phyloP scores from a whole-genome alignment of 805 yeast genomes.

The Pachysolen tannophilus region DNA sequence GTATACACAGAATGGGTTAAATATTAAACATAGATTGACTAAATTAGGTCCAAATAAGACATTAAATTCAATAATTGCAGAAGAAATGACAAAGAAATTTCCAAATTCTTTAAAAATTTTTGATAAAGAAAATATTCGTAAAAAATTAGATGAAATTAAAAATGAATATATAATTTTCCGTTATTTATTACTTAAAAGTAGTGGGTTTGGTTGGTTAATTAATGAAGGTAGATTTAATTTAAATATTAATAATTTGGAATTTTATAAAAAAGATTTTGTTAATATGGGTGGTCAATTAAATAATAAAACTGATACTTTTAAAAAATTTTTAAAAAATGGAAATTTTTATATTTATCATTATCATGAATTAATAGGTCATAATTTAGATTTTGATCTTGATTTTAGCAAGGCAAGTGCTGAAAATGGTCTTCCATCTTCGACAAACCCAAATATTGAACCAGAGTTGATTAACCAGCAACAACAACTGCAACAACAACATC shows the following conservation, averaged over 20 bases:
- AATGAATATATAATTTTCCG: slow-evolving; percentile 8
- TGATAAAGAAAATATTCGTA: slow-evolving; percentile 9
- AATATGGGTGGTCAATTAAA: slow-evolving; percentile 8
- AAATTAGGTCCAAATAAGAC: slow-evolving; percentile 4
- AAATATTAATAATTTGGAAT: slow-evolving; percentile 3
- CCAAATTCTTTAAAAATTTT: slow-evolving; percentile 8
- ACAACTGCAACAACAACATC: slow-evolving; percentile 1
- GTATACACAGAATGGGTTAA: slow-evolving; percentile 7
- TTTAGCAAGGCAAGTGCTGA: slow-evolving; percentile 1
- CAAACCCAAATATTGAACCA: slow-evolving; percentile 3
- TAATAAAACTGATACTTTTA: slow-evolving; percentile 8
- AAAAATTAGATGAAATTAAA: slow-evolving; percentile 9
- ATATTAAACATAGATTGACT: slow-evolving; percentile 1
- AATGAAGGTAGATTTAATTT: slow-evolving; percentile 7
- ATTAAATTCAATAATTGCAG: slow-evolving; percentile 4
- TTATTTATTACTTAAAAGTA: slow-evolving; percentile 5
- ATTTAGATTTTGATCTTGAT: slow-evolving; percentile 6
- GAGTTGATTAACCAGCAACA: slow-evolving; percentile 1
- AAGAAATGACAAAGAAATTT: slow-evolving; percentile 8
- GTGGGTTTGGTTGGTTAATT: slow-evolving; percentile 9
- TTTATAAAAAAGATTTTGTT: slow-evolving; percentile 5
- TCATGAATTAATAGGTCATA: slow-evolving; percentile 8
- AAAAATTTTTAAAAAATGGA: slow-evolving; percentile 8
- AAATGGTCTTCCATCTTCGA: neutral
- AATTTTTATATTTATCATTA: slow-evolving; percentile 8